A percentile compares a stretch with the other conserved stretches of the same genome.
Evolutionary conservation across 345 rosid species (phyloP).

Genomic region (Populus euphratica): DNA sequence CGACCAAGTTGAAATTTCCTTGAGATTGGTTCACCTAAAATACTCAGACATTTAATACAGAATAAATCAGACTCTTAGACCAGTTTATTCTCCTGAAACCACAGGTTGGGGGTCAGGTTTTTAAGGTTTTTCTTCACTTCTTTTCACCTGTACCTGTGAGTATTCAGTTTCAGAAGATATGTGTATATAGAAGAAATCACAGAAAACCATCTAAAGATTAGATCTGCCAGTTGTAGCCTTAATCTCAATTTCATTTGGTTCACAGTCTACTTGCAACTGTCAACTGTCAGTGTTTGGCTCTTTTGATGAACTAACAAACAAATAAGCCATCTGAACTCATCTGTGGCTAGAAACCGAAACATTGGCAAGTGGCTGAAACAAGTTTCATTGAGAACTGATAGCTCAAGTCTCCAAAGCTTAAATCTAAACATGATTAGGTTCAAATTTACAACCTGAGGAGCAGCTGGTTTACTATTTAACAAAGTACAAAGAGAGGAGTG

Average conservation of each 20-base stretch:
- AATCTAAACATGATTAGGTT: background rate
- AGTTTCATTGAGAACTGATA: background rate
- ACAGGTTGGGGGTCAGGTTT: background rate
- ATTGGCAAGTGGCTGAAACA: background rate
- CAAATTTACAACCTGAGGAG: background rate
- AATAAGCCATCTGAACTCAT: background rate
- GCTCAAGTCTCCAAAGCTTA: background rate
- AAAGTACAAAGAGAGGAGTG: too few species aligned
- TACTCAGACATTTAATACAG: too few species aligned
- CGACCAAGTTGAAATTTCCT: background rate
- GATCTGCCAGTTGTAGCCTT: background rate
- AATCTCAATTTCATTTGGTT: background rate
- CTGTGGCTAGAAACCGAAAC: background rate
- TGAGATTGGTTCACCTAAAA: too few species aligned
- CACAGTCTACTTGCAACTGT: background rate
- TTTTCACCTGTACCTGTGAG: background rate
- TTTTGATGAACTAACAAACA: background rate
- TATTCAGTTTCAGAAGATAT: background rate
- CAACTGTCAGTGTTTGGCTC: background rate
- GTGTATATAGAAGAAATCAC: background rate
- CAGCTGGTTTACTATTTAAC: too few species aligned
- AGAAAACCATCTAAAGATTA: background rate
- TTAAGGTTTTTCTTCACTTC: background rate
- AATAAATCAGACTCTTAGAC: too few species aligned
- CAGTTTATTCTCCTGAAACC: too few species aligned